Percentiles rank a stretch among this genome's conserved stretches.
Evolutionary conservation across 257 asterid species (phyloP).

Genomic region (Anisodus acutangulus): DNA sequence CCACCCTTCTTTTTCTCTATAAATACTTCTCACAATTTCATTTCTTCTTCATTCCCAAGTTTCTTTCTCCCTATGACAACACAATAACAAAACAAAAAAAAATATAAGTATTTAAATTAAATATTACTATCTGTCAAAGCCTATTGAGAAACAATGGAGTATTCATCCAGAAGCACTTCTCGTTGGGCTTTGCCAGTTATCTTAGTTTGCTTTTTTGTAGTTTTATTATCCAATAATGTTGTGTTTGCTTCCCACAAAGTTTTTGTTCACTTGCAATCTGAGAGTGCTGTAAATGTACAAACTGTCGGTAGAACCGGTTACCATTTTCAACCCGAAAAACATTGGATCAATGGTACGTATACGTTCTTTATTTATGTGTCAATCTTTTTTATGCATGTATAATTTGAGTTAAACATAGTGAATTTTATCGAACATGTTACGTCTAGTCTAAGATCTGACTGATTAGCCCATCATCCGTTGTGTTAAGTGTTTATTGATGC

Average conservation of each 20-base stretch:
- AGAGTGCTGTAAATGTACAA: conserved; percentile 14
- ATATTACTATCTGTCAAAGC: neutral
- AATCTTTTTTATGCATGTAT: no score
- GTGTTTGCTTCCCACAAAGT: conserved; percentile 46
- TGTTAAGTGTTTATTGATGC: no score
- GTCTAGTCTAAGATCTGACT: no score
- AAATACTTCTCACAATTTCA: neutral
- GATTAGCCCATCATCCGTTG: no score
- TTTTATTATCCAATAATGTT: conserved; percentile 20
- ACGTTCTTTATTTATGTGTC: neutral
- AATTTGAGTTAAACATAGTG: no score
- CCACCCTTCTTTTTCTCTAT: neutral
- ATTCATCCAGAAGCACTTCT: neutral
- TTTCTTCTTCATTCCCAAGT: neutral
- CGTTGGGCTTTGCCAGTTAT: conserved; percentile 29
- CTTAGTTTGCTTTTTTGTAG: neutral
- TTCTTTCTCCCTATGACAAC: conserved; percentile 14
- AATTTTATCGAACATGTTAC: no score
- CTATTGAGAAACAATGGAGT: neutral
- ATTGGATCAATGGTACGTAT: conserved; percentile 53
- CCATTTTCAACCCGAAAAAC: conserved; percentile 43
- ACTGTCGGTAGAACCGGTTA: conserved; percentile 34
- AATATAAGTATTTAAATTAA: neutral
- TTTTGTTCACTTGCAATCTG: conserved; percentile 28
- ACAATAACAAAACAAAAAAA: neutral